Percentiles rank a stretch among this genome's conserved stretches.
Evolutionary conservation across 306 rosid genomes (phyloP).

Genomic region (Glycine latifolia): DNA sequence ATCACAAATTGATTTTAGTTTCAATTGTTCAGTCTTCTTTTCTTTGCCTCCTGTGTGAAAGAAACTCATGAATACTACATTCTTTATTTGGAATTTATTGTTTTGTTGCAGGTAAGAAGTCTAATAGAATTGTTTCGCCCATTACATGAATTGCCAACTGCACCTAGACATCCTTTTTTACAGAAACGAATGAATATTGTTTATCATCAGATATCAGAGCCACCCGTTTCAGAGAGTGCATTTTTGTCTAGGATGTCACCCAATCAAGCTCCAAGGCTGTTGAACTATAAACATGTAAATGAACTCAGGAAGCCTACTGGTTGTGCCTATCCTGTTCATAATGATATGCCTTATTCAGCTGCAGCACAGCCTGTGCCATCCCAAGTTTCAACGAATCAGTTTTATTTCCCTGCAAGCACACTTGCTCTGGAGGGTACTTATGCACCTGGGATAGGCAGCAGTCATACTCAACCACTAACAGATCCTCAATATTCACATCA

Average conservation of each 20-base stretch:
- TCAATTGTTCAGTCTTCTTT: neutral
- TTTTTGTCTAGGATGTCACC: slow-evolving; percentile 38
- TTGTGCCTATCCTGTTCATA: slow-evolving; percentile 21
- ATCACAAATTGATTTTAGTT: slow-evolving; percentile 5
- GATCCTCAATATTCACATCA: slow-evolving; percentile 33
- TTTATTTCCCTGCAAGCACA: slow-evolving; percentile 26
- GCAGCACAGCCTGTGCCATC: slow-evolving; percentile 37
- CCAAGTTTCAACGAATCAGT: slow-evolving; percentile 45
- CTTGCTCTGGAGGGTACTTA: slow-evolving; percentile 34
- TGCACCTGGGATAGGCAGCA: slow-evolving; percentile 28
- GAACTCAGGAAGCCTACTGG: slow-evolving; percentile 24
- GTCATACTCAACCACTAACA: slow-evolving; percentile 7
- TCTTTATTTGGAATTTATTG: slow-evolving; percentile 36
- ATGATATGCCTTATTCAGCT: slow-evolving; percentile 23
- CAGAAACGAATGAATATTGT: slow-evolving; percentile 21
- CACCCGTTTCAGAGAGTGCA: slow-evolving; percentile 16
- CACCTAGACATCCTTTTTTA: slow-evolving; percentile 36
- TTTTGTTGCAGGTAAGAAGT: slow-evolving; percentile 52
- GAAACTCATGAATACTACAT: neutral
- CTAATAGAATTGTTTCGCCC: slow-evolving; percentile 53
- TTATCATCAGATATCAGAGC: slow-evolving; percentile 39
- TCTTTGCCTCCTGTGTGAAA: neutral
- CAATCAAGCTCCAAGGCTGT: slow-evolving; percentile 30
- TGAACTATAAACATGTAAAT: slow-evolving; percentile 40
- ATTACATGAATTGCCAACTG: slow-evolving; percentile 27